phyloP scores from a whole-genome alignment of 352 stramenopile species.

The Pythium aquatile region DNA sequence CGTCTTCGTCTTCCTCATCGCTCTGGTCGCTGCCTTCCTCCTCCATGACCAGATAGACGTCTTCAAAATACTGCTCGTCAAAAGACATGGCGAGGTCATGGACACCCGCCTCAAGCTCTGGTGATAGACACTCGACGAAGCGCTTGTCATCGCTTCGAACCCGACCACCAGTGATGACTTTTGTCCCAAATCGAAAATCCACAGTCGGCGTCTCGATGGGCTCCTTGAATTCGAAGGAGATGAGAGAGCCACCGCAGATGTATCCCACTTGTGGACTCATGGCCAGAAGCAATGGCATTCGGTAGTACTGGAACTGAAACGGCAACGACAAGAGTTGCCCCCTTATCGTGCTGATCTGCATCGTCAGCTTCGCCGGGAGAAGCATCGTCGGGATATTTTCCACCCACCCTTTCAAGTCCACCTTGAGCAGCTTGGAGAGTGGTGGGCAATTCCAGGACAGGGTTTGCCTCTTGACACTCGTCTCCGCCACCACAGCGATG shows the following conservation, averaged over 20 bases:
- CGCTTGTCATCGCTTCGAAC: slow-evolving; percentile 31
- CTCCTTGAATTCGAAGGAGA: slow-evolving; percentile 67
- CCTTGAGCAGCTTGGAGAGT: slow-evolving; percentile 23
- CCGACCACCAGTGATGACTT: slow-evolving; percentile 22
- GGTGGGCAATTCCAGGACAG: slow-evolving; percentile 54
- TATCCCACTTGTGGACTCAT: slow-evolving; percentile 62
- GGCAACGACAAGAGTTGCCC: slow-evolving; percentile 47
- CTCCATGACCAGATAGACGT: slow-evolving; percentile 14
- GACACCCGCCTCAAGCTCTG: slow-evolving; percentile 39
- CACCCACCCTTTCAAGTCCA: neutral
- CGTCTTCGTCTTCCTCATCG: slow-evolving; percentile 7
- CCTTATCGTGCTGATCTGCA: slow-evolving; percentile 60
- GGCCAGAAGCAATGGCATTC: slow-evolving; percentile 37
- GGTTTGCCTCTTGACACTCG: slow-evolving; percentile 44
- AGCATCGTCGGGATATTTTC: slow-evolving; percentile 35
- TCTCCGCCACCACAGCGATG: slow-evolving; percentile 31
- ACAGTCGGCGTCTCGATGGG: slow-evolving; percentile 54
- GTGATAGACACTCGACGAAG: slow-evolving; percentile 68
- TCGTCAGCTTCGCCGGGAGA: slow-evolving; percentile 35
- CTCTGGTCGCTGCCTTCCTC: neutral
- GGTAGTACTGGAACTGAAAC: slow-evolving; percentile 62
- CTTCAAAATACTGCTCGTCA: slow-evolving; percentile 68
- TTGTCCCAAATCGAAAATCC: slow-evolving; percentile 54
- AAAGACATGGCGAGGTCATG: slow-evolving; percentile 60
- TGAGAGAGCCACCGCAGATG: slow-evolving; percentile 55